Percentiles rank a stretch among this genome's conserved stretches.
These are phyloP conservation scores for Calocybe indica DNA, from an alignment of 768 basidiomycete species.

Conservation along the genomic window DNA sequence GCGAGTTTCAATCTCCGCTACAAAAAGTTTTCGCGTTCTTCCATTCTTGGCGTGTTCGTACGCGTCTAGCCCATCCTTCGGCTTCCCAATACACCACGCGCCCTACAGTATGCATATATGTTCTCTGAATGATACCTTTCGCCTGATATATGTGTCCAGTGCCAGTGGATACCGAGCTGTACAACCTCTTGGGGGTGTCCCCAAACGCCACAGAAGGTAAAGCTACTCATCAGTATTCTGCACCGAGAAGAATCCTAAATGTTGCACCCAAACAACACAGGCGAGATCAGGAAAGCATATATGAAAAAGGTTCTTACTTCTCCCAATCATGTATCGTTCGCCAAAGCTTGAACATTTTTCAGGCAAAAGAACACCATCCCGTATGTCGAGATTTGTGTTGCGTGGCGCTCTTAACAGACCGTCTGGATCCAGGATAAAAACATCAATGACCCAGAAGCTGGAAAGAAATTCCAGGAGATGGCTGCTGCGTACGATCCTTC, in stretches of 20 bases:
- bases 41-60: slow-evolving; percentile 4
- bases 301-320: slow-evolving; percentile 68
- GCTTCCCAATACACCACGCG: not conserved
- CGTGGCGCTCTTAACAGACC: not conserved
- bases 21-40: slow-evolving; percentile 20
- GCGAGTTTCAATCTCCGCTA: slow-evolving; percentile 26
- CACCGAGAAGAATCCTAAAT: slow-evolving; percentile 10
- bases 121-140: not conserved
- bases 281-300: slow-evolving; percentile 92
- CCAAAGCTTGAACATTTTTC: slow-evolving; percentile 13
- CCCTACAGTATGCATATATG: slow-evolving; percentile 1
- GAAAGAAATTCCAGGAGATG: slow-evolving; percentile 83
- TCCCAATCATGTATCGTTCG: slow-evolving; percentile 8
- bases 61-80: not conserved
- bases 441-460: slow-evolving; percentile 81
- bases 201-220: slow-evolving; percentile 67
- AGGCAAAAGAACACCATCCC: slow-evolving; percentile 88
- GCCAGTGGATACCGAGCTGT: slow-evolving; percentile 75
- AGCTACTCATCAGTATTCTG: slow-evolving; percentile 3
- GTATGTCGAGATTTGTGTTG: slow-evolving; percentile 29
- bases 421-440: slow-evolving; percentile 71
- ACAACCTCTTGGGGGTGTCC: slow-evolving; percentile 77
- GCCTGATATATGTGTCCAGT: slow-evolving; percentile 30
- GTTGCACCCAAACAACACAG: slow-evolving; percentile 24
- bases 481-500: slow-evolving; percentile 66